Evolutionary conservation across 1,139 yeast species (phyloP).

Genomic region (Candida gigantensis): DNA sequence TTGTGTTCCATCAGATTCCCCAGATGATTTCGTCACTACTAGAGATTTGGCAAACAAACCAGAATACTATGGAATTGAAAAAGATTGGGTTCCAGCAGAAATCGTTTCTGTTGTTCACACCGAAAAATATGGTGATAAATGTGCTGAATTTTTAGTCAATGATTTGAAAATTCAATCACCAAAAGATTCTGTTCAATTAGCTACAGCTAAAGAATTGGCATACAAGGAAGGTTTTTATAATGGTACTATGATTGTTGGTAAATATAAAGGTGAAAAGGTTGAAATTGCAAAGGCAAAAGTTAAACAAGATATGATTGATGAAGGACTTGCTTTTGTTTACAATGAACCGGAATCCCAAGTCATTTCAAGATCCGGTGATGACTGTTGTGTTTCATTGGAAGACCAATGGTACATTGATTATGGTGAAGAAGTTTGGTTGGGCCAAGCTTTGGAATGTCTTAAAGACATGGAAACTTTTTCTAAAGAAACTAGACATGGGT

Average conservation of each 20-base stretch:
- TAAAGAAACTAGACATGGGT: conserved; percentile 86
- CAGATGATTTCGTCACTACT: conserved; percentile 91
- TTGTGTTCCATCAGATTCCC: conserved; percentile 97
- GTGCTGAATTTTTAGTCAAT: conserved; percentile 84
- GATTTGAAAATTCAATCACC: conserved; percentile 92
- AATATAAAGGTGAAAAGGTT: conserved; percentile 85
- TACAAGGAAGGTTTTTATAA: conserved; percentile 96
- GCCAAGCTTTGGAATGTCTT: conserved; percentile 81
- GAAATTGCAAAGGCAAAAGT: conserved; percentile 89
- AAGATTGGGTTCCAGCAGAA: conserved; percentile 83
- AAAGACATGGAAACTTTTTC: conserved; percentile 75
- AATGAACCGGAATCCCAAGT: conserved; percentile 92
- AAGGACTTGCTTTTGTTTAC: conserved; percentile 84
- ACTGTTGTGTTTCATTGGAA: conserved; percentile 93
- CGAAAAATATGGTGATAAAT: conserved; percentile 82
- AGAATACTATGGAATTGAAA: conserved; percentile 81
- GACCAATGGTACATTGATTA: conserved; percentile 99
- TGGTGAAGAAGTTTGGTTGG: conserved; percentile 93
- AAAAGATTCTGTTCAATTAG: conserved; percentile 83
- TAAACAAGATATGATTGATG: conserved; percentile 73
- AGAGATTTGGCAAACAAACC: conserved; percentile 86
- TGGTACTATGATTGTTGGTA: conserved; percentile 80
- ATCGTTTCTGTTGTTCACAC: conserved; percentile 75
- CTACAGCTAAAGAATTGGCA: conserved; percentile 90
- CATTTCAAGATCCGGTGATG: conserved; percentile 94